Evolutionary conservation across 306 rosid species (phyloP).

Genomic region (Rosa chinensis): DNA sequence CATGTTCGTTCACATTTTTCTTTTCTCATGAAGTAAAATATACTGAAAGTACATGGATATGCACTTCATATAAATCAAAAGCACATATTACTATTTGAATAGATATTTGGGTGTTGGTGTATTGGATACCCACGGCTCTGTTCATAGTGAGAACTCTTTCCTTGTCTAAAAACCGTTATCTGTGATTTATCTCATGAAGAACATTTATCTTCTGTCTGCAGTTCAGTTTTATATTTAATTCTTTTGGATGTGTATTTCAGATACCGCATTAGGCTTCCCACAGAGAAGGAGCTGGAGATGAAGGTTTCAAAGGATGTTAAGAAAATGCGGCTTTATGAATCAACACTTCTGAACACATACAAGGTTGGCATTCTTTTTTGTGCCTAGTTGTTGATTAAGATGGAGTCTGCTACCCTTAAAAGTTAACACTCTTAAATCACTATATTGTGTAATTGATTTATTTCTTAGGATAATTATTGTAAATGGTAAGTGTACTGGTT

Average conservation of each 20-base stretch:
- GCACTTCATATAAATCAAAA: not conserved
- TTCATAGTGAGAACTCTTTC: not conserved
- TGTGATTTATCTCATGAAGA: not conserved
- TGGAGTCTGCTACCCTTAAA: constrained; percentile 3
- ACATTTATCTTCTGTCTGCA: not conserved
- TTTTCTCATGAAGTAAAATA: not conserved
- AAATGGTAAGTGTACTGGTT: not conserved
- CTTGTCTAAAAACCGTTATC: not conserved
- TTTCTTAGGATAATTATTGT: not conserved
- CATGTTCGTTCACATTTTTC: not conserved
- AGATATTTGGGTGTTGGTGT: not conserved
- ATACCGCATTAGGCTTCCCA: constrained; percentile 90
- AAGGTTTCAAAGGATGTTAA: constrained; percentile 86
- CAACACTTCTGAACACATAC: constrained; percentile 83
- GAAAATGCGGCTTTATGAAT: constrained; percentile 86
- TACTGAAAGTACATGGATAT: not conserved
- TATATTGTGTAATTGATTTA: not conserved
- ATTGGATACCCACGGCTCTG: not conserved
- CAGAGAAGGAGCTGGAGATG: constrained; percentile 93
- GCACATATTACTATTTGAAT: not conserved
- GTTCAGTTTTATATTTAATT: constrained; percentile 12
- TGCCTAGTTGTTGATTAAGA: not conserved
- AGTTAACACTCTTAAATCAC: not conserved
- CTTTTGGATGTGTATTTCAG: constrained; percentile 43
- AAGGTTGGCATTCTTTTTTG: constrained; percentile 56